These are phyloP conservation scores for Neospermospora avenae DNA, from an alignment of 2,329 filamentous ascomycete genomes.

Conservation along the genomic window DNA sequence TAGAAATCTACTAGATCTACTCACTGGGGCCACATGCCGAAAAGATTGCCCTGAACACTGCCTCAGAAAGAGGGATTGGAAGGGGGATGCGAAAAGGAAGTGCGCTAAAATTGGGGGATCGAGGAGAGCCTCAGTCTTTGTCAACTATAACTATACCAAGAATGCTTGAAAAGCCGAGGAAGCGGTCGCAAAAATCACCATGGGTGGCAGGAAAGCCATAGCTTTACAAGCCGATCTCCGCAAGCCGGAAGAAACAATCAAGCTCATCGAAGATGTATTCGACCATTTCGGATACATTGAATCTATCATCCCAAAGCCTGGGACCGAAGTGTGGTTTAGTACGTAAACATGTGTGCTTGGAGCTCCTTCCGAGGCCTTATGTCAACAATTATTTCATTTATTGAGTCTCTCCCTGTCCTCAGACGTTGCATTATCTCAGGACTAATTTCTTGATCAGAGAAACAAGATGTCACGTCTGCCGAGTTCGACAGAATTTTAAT, in stretches of 20 bases:
- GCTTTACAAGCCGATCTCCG: slow-evolving; percentile 58
- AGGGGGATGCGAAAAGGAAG: slow-evolving; percentile 66
- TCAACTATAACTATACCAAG: slow-evolving; percentile 52
- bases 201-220: slow-evolving; percentile 49
- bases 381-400: too few relatives aligned
- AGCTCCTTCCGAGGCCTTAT: too few relatives aligned
- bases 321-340: slow-evolving; percentile 44
- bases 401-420: too few relatives aligned
- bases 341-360: too few relatives aligned
- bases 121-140: slow-evolving; percentile 59
- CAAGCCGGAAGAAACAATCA: slow-evolving; percentile 33
- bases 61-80: slow-evolving; percentile 63
- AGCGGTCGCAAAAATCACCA: slow-evolving; percentile 56
- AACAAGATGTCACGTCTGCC: slow-evolving; percentile 45
- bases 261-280: slow-evolving; percentile 21
- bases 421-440: too few relatives aligned
- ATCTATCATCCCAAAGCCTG: slow-evolving; percentile 23
- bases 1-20: neutral
- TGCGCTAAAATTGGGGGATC: slow-evolving; percentile 63
- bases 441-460: too few relatives aligned
- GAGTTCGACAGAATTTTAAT: slow-evolving; percentile 47
- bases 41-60: slow-evolving; percentile 42
- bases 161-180: slow-evolving; percentile 57
- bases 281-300: slow-evolving; percentile 23
- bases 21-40: slow-evolving; percentile 4